A percentile compares a stretch with the other conserved stretches of the same genome.
Evolutionary conservation across 2,329 filamentous ascomycete genomes (phyloP).

Genomic region (Aspergillus nomiae): DNA sequence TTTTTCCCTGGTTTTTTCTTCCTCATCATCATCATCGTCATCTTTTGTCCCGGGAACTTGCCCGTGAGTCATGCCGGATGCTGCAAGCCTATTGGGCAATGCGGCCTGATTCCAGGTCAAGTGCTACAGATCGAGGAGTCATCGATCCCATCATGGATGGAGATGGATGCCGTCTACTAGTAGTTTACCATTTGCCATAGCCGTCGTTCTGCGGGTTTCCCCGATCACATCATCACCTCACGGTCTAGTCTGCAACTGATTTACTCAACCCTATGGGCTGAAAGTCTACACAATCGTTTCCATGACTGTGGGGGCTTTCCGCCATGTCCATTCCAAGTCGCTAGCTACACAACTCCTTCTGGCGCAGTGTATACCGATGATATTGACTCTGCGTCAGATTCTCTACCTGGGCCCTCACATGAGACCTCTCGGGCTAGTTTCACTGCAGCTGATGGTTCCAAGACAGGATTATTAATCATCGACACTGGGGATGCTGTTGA

Average conservation of each 20-base stretch:
- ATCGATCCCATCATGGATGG: neutral
- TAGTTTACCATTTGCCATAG: neutral
- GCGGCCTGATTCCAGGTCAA: neutral
- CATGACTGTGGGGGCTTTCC: neutral
- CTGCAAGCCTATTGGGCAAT: neutral
- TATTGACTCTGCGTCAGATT: constrained; percentile 23
- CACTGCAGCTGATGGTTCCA: neutral
- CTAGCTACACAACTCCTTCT: constrained; percentile 13
- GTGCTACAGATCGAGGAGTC: neutral
- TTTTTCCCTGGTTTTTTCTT: no score
- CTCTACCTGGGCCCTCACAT: neutral
- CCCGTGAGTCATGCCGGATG: neutral
- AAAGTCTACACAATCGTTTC: neutral
- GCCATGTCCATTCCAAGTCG: neutral
- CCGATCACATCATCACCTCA: neutral
- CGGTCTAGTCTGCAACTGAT: neutral
- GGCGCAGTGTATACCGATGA: constrained; percentile 30
- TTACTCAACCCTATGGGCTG: neutral
- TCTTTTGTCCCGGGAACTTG: neutral
- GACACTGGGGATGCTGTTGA: neutral
- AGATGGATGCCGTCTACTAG: neutral
- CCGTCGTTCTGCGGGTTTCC: neutral
- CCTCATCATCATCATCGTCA: neutral
- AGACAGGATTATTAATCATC: neutral
- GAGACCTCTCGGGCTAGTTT: neutral